Evolutionary conservation across 1,139 yeast species (phyloP).

Genomic region (Meyerozyma athensensis): DNA sequence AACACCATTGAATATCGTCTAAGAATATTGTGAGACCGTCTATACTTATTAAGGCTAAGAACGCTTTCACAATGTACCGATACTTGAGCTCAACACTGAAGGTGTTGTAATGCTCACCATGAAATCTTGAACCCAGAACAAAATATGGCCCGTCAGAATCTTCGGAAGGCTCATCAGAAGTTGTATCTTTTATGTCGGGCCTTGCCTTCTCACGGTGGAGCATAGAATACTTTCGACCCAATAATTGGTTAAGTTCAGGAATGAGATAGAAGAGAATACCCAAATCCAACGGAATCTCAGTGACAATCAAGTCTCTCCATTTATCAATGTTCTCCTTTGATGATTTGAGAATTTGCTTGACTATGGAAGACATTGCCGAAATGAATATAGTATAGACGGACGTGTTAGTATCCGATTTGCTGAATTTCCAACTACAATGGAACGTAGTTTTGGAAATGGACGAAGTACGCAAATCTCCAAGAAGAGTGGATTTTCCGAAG

Average conservation of each 20-base stretch:
- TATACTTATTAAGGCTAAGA: slow-evolving; percentile 38
- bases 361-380: slow-evolving; percentile 34
- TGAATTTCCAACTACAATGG: slow-evolving; percentile 41
- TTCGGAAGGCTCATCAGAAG: slow-evolving; percentile 19
- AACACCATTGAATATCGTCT: slow-evolving; percentile 48
- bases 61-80: slow-evolving; percentile 38
- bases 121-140: background rate
- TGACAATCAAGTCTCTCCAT: slow-evolving; percentile 42
- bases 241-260: slow-evolving; percentile 42
- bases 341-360: slow-evolving; percentile 41
- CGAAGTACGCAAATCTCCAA: slow-evolving; percentile 37
- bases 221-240: slow-evolving; percentile 41
- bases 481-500: slow-evolving; percentile 42
- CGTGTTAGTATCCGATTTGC: slow-evolving; percentile 25
- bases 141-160: slow-evolving; percentile 6
- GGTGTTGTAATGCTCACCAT: slow-evolving; percentile 16
- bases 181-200: background rate
- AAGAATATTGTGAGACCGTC: slow-evolving; percentile 44
- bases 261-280: slow-evolving; percentile 37
- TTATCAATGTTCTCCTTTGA: slow-evolving; percentile 31
- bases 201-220: slow-evolving; percentile 11
- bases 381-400: slow-evolving; percentile 25
- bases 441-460: slow-evolving; percentile 34
- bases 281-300: slow-evolving; percentile 40
- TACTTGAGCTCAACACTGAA: slow-evolving; percentile 36